Conservation (phyloP, 2,329 filamentous ascomycete genomes). For the Periconia sp. region DNA sequence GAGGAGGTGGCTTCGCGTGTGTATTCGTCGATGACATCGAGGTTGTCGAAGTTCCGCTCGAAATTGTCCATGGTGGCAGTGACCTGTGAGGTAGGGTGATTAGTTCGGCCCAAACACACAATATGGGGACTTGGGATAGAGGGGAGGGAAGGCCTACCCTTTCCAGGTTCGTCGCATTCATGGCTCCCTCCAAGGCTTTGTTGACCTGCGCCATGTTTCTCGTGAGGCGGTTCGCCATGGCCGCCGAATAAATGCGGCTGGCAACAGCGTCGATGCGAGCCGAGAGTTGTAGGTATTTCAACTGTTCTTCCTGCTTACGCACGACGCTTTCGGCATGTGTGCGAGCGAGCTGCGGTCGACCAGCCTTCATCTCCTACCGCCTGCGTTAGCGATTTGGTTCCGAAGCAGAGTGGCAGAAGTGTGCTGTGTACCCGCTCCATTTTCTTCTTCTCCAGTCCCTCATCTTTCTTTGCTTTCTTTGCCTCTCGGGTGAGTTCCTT, state of each 20-base stretch:
- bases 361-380: slow-evolving; percentile 59
- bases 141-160: slow-evolving; percentile 49
- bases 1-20: slow-evolving; percentile 84
- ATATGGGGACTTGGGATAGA: background rate
- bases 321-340: slow-evolving; percentile 66
- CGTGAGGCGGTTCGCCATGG: slow-evolving; percentile 64
- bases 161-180: slow-evolving; percentile 66
- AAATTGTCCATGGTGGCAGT: slow-evolving; percentile 68
- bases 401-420: background rate
- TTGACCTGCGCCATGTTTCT: slow-evolving; percentile 65
- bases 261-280: slow-evolving; percentile 63
- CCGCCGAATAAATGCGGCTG: slow-evolving; percentile 63
- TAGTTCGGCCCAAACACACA: background rate
- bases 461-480: slow-evolving; percentile 62
- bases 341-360: slow-evolving; percentile 62
- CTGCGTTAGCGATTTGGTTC: background rate
- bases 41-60: slow-evolving; percentile 58
- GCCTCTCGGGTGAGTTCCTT: slow-evolving; percentile 66
- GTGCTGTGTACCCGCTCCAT: slow-evolving; percentile 56
- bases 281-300: slow-evolving; percentile 60
- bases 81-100: slow-evolving; percentile 47
- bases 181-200: slow-evolving; percentile 62
- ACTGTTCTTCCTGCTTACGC: slow-evolving; percentile 63
- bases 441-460: slow-evolving; percentile 62
- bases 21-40: slow-evolving; percentile 62